Percentiles rank a stretch among this genome's conserved stretches.
These are phyloP conservation scores for Calonectria crousiana DNA, from an alignment of 2,329 filamentous ascomycete species.

Conservation along the genomic window DNA sequence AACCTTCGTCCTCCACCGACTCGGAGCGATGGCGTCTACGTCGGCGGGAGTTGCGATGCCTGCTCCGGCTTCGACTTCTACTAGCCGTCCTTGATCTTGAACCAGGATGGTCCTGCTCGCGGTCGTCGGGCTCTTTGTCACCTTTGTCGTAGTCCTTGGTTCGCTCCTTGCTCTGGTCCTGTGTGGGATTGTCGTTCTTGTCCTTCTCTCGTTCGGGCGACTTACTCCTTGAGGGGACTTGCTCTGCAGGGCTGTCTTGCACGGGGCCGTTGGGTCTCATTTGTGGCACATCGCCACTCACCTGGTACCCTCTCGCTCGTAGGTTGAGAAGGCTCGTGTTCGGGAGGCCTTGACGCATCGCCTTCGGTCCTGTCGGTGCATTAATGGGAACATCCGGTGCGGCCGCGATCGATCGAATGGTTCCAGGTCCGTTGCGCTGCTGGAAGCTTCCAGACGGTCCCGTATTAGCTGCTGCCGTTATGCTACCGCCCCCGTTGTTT, in stretches of 20 bases:
- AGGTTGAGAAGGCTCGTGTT: conserved; percentile 82
- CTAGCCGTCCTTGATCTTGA: conserved; percentile 46
- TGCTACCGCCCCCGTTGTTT: conserved; percentile 45
- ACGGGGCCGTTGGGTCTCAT: conserved; percentile 30
- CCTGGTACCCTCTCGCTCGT: conserved; percentile 64
- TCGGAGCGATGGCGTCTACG: conserved; percentile 68
- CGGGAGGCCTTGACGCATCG: conserved; percentile 89
- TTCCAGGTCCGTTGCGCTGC: conserved; percentile 38
- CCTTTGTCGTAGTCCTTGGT: conserved; percentile 40
- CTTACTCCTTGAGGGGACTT: conserved; percentile 60
- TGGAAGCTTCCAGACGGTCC: conserved; percentile 28
- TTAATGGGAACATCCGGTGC: conserved; percentile 67
- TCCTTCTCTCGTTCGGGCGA: conserved; percentile 56
- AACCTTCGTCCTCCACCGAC: conserved; percentile 62
- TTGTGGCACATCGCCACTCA: conserved; percentile 54
- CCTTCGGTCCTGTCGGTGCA: conserved; percentile 93
- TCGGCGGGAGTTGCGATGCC: conserved; percentile 60
- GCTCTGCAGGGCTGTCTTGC: conserved; percentile 36
- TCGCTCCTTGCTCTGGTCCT: conserved; percentile 52
- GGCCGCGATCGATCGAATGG: conserved; percentile 49
- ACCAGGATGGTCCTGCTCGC: conserved; percentile 46
- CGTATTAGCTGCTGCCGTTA: conserved; percentile 36
- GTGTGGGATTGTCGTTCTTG: conserved; percentile 48
- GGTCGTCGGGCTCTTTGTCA: conserved; percentile 39
- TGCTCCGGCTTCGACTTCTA: conserved; percentile 54